Evolutionary conservation across 192 early-diverging fungal genomes (phyloP).

Genomic region (Rhizophagus prolifer): DNA sequence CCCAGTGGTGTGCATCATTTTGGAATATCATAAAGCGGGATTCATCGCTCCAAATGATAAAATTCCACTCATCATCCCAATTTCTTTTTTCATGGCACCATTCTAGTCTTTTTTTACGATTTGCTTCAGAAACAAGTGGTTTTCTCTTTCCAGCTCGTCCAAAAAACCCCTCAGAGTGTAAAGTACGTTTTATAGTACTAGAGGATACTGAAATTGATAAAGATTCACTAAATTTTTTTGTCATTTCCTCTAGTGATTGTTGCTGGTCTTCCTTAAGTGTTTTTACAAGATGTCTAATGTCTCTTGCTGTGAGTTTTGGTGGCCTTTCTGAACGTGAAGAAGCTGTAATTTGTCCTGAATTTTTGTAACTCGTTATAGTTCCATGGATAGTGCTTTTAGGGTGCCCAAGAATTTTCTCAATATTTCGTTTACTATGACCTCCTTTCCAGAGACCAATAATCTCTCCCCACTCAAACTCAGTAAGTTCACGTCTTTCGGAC

Average conservation of each 20-base stretch:
- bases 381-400: background rate
- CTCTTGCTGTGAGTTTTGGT: background rate
- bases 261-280: background rate
- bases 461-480: background rate
- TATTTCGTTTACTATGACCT: background rate
- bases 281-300: background rate
- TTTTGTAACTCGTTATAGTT: background rate
- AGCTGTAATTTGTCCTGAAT: background rate
- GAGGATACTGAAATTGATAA: background rate
- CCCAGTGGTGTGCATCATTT: background rate
- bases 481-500: background rate
- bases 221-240: background rate
- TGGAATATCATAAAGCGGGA: background rate
- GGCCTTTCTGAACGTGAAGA: background rate
- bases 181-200: background rate
- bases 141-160: background rate
- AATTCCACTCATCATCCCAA: background rate
- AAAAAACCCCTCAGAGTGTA: background rate
- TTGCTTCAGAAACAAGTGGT: background rate
- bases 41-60: background rate
- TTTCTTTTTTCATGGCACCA: background rate
- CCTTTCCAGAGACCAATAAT: background rate
- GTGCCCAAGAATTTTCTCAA: background rate
- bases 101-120: background rate
- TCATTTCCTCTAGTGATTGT: background rate